Evolutionary conservation across 495 filamentous ascomycete species (phyloP), one percentile per base, ranked within the genome.

Genomic region (Tuber melanosporum): DNA sequence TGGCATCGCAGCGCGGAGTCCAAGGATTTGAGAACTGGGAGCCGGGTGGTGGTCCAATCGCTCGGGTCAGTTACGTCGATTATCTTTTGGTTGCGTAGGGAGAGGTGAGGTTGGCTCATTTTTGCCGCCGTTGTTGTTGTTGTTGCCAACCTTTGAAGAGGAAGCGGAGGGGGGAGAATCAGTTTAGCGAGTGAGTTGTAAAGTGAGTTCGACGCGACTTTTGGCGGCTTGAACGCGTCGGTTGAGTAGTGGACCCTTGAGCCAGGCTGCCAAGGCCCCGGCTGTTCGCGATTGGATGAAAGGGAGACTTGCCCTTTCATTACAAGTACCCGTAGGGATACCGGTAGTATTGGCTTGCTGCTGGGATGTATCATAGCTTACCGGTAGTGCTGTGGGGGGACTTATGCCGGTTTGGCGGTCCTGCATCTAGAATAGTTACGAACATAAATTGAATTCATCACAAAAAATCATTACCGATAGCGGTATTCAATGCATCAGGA

Each of bases 1-100:
- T 98, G 92, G 85, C 95, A 99, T 78, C 94, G 92, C 22, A 99
- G 88, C 22, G 93, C 89, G 62, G 93, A 89, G 81, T 99, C 95
- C 74, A 99, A 88, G 9, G 91, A 87, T 71, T 90, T 87, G 75
- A 99, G 88, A 47, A 88, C 85, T 3, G 91, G 87, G 14, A 98
- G 86, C 1, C 91, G 89, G 36, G 95, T 98, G n/a, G 86, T 81
- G 22, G 93, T 86, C 96, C 95, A 99, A 87, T 99, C 96, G 71
- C 95, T 95, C 9, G 95, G 91, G 85, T 99, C 94, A 49, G 93
- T 86, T 70, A 98, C 86, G 74, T 93, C 90, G 71, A 39, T 74
- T 66, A 66, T 66, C 57, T 36, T 66, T 66, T 66, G 26, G 15
- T 3, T 66, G 12, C 32, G 57, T 66, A 17, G 6, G 15, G 57